phyloP scores from a whole-genome alignment of 176 grass and related monocot genomes.

The Carex kokanica region DNA sequence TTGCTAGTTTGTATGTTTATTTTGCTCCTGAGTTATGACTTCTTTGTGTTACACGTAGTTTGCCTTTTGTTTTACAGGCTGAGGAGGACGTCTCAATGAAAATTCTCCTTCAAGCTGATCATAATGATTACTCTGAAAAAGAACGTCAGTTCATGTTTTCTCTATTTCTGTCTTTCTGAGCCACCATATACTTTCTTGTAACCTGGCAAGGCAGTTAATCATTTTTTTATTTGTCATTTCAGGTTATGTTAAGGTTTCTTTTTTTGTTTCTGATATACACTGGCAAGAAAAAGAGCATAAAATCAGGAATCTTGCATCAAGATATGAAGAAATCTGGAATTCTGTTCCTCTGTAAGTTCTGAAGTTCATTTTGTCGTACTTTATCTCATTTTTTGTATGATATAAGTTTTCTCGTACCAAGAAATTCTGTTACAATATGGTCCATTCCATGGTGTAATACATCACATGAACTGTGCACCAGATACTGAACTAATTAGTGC shows the following conservation, averaged over 20 bases:
- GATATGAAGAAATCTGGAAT: conserved; percentile 86
- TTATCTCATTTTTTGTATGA: background rate
- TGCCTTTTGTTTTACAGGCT: conserved; percentile 28
- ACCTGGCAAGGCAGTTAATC: conserved; percentile 8
- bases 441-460: background rate
- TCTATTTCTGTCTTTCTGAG: conserved; percentile 14
- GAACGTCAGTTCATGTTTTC: conserved; percentile 7
- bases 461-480: background rate
- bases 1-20: background rate
- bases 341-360: conserved; percentile 50
- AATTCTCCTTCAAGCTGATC: conserved; percentile 28
- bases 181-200: conserved; percentile 3
- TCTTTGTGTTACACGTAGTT: background rate
- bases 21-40: background rate
- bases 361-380: conserved; percentile 11
- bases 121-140: background rate
- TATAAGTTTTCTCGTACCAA: background rate
- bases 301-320: conserved; percentile 63
- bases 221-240: conserved; percentile 4
- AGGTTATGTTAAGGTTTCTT: conserved; percentile 57
- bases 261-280: conserved; percentile 49
- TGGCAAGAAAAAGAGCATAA: conserved; percentile 67
- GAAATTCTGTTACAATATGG: background rate
- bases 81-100: conserved; percentile 25
- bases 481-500: background rate